These are phyloP conservation scores for Aureobasidium sp. DNA, from an alignment of 2,329 filamentous ascomycete species.

Conservation along the genomic window DNA sequence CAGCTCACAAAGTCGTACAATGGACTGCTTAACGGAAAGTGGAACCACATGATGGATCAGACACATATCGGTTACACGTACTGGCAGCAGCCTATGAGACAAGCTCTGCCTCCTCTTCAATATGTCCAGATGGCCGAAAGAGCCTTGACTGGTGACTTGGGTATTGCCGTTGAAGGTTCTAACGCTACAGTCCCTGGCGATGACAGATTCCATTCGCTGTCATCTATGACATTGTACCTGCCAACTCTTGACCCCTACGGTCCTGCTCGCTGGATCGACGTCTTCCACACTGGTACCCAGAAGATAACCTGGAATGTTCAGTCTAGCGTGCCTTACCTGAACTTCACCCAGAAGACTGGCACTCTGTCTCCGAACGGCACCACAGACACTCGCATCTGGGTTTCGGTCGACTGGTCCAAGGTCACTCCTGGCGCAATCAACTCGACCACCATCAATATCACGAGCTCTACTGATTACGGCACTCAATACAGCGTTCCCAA, in stretches of 20 bases:
- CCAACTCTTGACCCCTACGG: slow-evolving; percentile 53
- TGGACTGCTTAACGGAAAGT: slow-evolving; percentile 50
- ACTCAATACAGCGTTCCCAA: slow-evolving; percentile 31
- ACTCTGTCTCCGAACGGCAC: slow-evolving; percentile 37
- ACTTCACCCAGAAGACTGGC: slow-evolving; percentile 42
- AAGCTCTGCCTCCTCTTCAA: slow-evolving; percentile 52
- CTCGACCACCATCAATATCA: slow-evolving; percentile 43
- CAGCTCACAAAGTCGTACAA: slow-evolving; percentile 50
- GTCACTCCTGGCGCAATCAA: slow-evolving; percentile 31
- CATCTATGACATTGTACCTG: slow-evolving; percentile 44
- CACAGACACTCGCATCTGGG: slow-evolving; percentile 44
- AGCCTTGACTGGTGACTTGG: slow-evolving; percentile 53
- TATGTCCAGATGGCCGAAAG: slow-evolving; percentile 51
- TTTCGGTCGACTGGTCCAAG: slow-evolving; percentile 49
- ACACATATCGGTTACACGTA: slow-evolving; percentile 34
- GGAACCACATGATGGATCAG: slow-evolving; percentile 53
- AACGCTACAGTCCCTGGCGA: slow-evolving; percentile 62
- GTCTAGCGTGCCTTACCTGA: slow-evolving; percentile 42
- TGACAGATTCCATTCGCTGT: slow-evolving; percentile 49
- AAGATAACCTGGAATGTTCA: slow-evolving; percentile 45
- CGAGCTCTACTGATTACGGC: slow-evolving; percentile 37
- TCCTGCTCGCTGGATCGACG: slow-evolving; percentile 50
- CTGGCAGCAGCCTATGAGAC: slow-evolving; percentile 60
- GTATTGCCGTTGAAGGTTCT: slow-evolving; percentile 54
- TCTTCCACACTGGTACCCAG: slow-evolving; percentile 51